Evolutionary conservation across 352 stramenopile species (phyloP), one percentile per base, ranked within the genome.

Genomic region (Saprolegnia parasitica): DNA sequence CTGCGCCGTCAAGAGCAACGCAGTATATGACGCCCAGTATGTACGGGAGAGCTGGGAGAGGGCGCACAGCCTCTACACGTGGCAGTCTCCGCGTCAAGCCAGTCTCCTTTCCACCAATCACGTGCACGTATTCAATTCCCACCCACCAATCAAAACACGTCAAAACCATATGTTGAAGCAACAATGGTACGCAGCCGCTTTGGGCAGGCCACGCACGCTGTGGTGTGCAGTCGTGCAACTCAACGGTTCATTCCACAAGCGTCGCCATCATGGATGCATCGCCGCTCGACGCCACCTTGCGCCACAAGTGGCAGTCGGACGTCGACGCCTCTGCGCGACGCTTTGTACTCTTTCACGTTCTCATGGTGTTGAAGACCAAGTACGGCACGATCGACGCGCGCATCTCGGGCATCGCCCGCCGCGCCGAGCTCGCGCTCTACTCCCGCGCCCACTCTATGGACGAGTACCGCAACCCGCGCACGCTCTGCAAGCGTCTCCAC

Each of bases 341-440:
- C 65, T 72, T 74, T 10, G 71, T 88, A n/a, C 73, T 88, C 37
- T 76, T 88, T 24, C 80, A 84, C 66, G 85, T 88, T 61, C 55
- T 88, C 35, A 35, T 88, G 56, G 68, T 88, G 50, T 76, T 88
- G 49, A 86, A 86, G 74, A 76, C 73, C 71, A 88, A 86, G 70
- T 88, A 86, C 68, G 76, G 78, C 60, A 80, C 76, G 39, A 73
- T 88, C 23, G 80, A 88, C 60, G 39, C 73, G 56, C 84, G 84
- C 67, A 86, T 85, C 65, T 86, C 78, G 68, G 83, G 82, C 66
- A 86, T 88, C 29, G 80, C 76, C 15, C 78, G 80, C 15, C 78
- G 80, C 10, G 80, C 80, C 0, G 80, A 88, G 67, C 71, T 88
- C 45, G 80, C 80, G 5, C 68, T 88, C 1, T 88, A 86, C 68